Percentiles rank a stretch among this genome's conserved stretches.
Evolutionary conservation across 768 basidiomycete species (phyloP).

Genomic region (Cubamyces lactineus): DNA sequence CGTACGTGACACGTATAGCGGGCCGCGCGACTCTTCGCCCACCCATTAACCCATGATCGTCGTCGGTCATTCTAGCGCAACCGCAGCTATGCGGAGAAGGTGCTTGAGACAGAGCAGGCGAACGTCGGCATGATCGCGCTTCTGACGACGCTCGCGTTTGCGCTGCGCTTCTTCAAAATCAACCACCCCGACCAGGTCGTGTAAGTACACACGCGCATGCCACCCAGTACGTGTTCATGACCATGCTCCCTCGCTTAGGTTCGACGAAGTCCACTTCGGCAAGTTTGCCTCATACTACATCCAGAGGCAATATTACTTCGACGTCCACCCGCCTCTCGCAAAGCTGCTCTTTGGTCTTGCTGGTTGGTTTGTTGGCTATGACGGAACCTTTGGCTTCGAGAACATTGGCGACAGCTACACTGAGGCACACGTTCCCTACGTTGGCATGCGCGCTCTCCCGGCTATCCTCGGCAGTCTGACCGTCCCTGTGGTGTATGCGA

Average conservation of each 20-base stretch:
- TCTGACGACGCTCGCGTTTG: slow-evolving; percentile 78
- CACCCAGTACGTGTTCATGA: slow-evolving; percentile 9
- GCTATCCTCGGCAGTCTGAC: slow-evolving; percentile 92
- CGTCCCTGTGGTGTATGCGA: slow-evolving; percentile 87
- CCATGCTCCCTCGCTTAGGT: slow-evolving; percentile 48
- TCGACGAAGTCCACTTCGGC: slow-evolving; percentile 98
- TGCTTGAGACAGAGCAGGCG: slow-evolving; percentile 63
- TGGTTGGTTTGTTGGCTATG: slow-evolving; percentile 96
- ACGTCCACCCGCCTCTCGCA: slow-evolving; percentile 97
- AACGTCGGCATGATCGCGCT: slow-evolving; percentile 63
- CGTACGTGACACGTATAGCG: slow-evolving; percentile 30
- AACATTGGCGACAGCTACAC: slow-evolving; percentile 95
- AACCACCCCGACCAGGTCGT: slow-evolving; percentile 94
- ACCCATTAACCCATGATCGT: neutral
- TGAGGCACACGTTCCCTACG: slow-evolving; percentile 84
- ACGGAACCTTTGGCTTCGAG: slow-evolving; percentile 92
- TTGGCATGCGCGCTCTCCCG: slow-evolving; percentile 91
- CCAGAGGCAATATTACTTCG: slow-evolving; percentile 94
- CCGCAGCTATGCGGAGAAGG: slow-evolving; percentile 61
- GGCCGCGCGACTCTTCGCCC: neutral
- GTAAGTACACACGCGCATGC: slow-evolving; percentile 49
- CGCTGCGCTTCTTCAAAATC: slow-evolving; percentile 90
- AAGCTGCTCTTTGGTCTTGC: slow-evolving; percentile 93
- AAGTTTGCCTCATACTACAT: slow-evolving; percentile 98
- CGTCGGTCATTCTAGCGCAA: slow-evolving; percentile 41